Evolutionary conservation across 2,329 filamentous ascomycete species (phyloP).

Genomic region (Ceratocystis harringtonii): DNA sequence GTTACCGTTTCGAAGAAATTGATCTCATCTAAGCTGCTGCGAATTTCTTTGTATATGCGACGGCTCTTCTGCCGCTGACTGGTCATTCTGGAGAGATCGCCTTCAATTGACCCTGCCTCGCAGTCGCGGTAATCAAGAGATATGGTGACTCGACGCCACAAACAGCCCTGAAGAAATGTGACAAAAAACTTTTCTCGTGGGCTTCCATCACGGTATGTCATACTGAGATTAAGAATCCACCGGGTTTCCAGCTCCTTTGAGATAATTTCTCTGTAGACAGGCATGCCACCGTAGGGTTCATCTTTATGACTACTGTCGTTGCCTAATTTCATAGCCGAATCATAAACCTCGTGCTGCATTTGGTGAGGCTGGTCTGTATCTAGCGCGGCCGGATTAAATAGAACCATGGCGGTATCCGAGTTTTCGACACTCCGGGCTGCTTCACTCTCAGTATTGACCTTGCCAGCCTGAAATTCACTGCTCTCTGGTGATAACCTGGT

Average conservation of each 20-base stretch:
- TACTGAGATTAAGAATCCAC: slow-evolving; percentile 96
- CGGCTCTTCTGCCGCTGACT: slow-evolving; percentile 86
- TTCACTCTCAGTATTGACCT: background rate
- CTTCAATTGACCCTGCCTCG: slow-evolving; percentile 67
- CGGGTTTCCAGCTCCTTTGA: slow-evolving; percentile 68
- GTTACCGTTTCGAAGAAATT: slow-evolving; percentile 94
- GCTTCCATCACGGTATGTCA: slow-evolving; percentile 92
- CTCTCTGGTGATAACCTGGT: background rate
- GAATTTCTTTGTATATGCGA: slow-evolving; percentile 86
- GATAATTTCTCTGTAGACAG: slow-evolving; percentile 34
- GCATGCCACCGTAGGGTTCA: slow-evolving; percentile 9
- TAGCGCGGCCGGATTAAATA: background rate
- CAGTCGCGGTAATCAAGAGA: slow-evolving; percentile 84
- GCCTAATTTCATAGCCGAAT: background rate
- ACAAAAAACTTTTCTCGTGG: slow-evolving; percentile 96
- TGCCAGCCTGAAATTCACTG: background rate
- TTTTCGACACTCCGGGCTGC: background rate
- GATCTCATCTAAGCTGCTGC: slow-evolving; percentile 81
- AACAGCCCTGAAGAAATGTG: slow-evolving; percentile 71
- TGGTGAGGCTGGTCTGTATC: background rate
- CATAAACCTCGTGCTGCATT: background rate
- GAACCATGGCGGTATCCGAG: background rate
- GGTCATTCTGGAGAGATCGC: slow-evolving; percentile 59
- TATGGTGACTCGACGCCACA: slow-evolving; percentile 79
- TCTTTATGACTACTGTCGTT: background rate